Percentiles rank a stretch among this genome's conserved stretches.
These are phyloP conservation scores for Coemansia sp. DNA, from an alignment of 192 early-diverging fungal genomes.

Conservation along the genomic window DNA sequence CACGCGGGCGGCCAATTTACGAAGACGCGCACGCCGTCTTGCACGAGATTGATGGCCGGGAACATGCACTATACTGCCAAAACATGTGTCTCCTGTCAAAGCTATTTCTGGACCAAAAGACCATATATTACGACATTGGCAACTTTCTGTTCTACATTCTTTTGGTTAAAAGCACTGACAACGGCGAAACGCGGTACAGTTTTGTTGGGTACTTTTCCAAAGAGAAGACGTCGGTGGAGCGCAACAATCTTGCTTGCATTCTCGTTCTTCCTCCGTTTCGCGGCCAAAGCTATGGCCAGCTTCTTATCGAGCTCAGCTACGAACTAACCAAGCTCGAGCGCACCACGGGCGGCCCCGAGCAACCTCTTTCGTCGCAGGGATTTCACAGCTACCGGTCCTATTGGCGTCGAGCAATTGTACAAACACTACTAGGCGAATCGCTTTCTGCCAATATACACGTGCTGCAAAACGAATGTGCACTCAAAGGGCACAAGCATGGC, in stretches of 20 bases:
- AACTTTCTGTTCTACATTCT: constrained; percentile 93
- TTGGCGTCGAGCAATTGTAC: constrained; percentile 72
- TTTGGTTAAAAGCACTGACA: constrained; percentile 24
- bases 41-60: constrained; percentile 86
- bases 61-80: constrained; percentile 89
- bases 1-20: constrained; percentile 83
- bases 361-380: constrained; percentile 82
- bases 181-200: constrained; percentile 52
- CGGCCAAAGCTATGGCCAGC: constrained; percentile 75
- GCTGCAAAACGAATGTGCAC: background rate
- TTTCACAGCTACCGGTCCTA: constrained; percentile 74
- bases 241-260: constrained; percentile 89
- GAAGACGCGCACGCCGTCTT: constrained; percentile 53
- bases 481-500: background rate
- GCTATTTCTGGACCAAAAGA: constrained; percentile 95
- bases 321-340: constrained; percentile 67
- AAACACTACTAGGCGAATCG: constrained; percentile 42
- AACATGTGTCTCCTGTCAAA: constrained; percentile 91
- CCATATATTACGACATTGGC: constrained; percentile 90
- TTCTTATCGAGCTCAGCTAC: constrained; percentile 93
- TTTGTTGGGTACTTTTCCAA: constrained; percentile 97
- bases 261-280: constrained; percentile 83
- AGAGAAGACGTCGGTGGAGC: constrained; percentile 80
- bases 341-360: constrained; percentile 79
- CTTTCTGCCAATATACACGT: constrained; percentile 23